Conservation (phyloP, 2,329 filamentous ascomycete species). For the Fusarium sp. region DNA sequence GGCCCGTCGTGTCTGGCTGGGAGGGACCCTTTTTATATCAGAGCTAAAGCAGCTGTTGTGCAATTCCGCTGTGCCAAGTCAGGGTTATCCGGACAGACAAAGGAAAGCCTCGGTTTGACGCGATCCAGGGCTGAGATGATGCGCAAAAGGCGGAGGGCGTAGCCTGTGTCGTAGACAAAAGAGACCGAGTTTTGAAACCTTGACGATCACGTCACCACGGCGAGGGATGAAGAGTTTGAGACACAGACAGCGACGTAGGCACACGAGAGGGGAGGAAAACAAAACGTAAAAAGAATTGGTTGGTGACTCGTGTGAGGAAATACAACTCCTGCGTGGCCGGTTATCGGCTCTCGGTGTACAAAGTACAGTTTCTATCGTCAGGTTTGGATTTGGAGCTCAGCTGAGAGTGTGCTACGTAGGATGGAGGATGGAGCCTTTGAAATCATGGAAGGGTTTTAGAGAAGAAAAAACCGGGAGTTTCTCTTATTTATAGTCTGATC, state of each 20-base stretch:
- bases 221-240: slow-evolving; percentile 18
- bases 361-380: slow-evolving; percentile 13
- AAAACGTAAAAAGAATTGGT: slow-evolving; percentile 35
- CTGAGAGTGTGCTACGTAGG: neutral
- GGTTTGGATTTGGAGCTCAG: neutral
- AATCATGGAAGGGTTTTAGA: slow-evolving; percentile 26
- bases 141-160: slow-evolving; percentile 26
- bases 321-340: slow-evolving; percentile 8
- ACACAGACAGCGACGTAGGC: neutral
- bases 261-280: neutral
- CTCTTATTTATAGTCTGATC: slow-evolving; percentile 18
- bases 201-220: slow-evolving; percentile 37
- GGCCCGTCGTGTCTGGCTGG: neutral
- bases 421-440: slow-evolving; percentile 14
- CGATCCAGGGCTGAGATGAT: slow-evolving; percentile 37
- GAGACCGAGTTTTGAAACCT: slow-evolving; percentile 25
- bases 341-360: slow-evolving; percentile 39
- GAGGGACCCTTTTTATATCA: slow-evolving; percentile 38
- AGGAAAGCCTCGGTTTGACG: slow-evolving; percentile 36
- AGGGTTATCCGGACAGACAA: slow-evolving; percentile 10
- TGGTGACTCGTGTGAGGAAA: slow-evolving; percentile 11
- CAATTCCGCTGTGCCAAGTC: slow-evolving; percentile 28
- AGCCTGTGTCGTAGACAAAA: slow-evolving; percentile 11
- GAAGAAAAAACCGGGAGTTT: slow-evolving; percentile 26
- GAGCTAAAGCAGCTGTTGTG: slow-evolving; percentile 30